Evolutionary conservation across 2,329 filamentous ascomycete species (phyloP).

Genomic region (Colletotrichum lini): DNA sequence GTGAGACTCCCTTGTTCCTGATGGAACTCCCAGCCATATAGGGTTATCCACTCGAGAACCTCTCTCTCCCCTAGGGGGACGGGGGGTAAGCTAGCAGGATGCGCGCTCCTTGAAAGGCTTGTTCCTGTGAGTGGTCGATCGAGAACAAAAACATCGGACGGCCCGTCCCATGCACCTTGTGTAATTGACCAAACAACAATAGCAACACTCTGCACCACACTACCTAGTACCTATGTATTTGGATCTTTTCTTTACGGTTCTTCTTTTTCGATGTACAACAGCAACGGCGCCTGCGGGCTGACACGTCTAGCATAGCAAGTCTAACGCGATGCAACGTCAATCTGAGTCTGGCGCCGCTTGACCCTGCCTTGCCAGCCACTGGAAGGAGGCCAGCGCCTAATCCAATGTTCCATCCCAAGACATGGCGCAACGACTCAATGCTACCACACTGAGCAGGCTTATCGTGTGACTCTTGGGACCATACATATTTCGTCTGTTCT

Average conservation of each 20-base stretch:
- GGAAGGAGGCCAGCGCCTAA: not conserved
- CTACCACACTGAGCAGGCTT: not conserved
- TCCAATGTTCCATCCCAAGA: conserved; percentile 20
- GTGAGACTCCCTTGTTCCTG: not conserved
- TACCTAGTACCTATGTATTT: not conserved
- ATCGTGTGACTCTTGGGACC: not conserved
- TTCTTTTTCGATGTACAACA: not conserved
- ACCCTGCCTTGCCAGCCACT: not conserved
- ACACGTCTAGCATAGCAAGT: not conserved
- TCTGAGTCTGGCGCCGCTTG: not conserved
- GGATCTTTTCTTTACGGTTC: not conserved
- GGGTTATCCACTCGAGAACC: not conserved
- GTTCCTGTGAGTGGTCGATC: not conserved
- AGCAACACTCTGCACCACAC: too few species aligned
- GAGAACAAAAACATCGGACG: conserved; percentile 3
- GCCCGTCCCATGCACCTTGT: conserved; percentile 15
- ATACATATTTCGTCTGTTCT: conserved; percentile 11
- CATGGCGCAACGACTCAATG: conserved; percentile 17
- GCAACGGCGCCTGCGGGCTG: conserved; percentile 23
- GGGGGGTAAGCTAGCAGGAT: too few species aligned
- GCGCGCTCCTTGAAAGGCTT: not conserved
- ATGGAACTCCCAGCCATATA: not conserved
- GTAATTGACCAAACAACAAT: not conserved
- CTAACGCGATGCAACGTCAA: conserved; percentile 12
- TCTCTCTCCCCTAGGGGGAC: not conserved